These are phyloP conservation scores for Suhomyces sp. DNA, from an alignment of 805 yeast genomes.

Conservation along the genomic window DNA sequence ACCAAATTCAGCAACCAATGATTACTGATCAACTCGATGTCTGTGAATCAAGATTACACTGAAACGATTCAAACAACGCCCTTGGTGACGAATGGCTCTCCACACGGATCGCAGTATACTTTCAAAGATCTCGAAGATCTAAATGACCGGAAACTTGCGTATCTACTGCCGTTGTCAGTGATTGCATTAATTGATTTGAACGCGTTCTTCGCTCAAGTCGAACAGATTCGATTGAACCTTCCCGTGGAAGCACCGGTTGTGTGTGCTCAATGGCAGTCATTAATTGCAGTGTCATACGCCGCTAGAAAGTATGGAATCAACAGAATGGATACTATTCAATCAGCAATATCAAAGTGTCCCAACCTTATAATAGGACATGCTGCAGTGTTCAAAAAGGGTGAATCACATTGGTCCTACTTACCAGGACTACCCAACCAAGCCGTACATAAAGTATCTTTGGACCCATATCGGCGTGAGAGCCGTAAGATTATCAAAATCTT, in stretches of 20 bases:
- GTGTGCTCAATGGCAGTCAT: constrained; percentile 87
- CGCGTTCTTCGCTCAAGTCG: constrained; percentile 95
- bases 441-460: constrained; percentile 80
- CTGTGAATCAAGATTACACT: constrained; percentile 3
- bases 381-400: constrained; percentile 89
- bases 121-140: constrained; percentile 51
- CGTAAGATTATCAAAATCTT: constrained; percentile 72
- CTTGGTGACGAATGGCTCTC: constrained; percentile 24
- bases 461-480: constrained; percentile 87
- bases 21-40: constrained; percentile 3
- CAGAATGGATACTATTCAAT: constrained; percentile 68
- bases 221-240: constrained; percentile 70
- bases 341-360: constrained; percentile 78
- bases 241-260: constrained; percentile 78
- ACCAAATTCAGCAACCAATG: too few species aligned
- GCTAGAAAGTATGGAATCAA: constrained; percentile 82
- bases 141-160: constrained; percentile 47
- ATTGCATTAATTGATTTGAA: constrained; percentile 88
- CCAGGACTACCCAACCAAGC: constrained; percentile 57
- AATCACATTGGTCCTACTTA: constrained; percentile 76
- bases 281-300: constrained; percentile 89
- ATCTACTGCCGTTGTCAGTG: constrained; percentile 67
- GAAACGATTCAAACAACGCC: neutral
- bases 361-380: constrained; percentile 80
- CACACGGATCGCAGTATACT: constrained; percentile 29